phyloP scores from a whole-genome alignment of 2,329 filamentous ascomycete genomes.

The Colletotrichum noveboracense region DNA sequence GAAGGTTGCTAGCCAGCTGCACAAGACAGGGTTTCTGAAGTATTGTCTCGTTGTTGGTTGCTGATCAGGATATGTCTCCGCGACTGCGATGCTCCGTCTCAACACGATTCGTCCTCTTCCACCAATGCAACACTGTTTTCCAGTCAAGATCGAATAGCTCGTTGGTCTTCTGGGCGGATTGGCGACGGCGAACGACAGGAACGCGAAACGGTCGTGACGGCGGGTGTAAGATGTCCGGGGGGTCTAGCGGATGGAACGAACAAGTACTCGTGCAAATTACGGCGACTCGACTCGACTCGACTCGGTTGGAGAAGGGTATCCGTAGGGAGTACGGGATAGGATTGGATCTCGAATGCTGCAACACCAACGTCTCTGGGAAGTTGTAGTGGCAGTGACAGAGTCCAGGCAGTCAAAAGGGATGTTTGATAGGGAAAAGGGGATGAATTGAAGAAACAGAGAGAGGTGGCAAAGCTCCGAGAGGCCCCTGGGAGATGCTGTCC shows the following conservation, averaged over 20 bases:
- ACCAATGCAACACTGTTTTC: background rate
- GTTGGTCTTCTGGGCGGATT: background rate
- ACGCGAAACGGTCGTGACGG: conserved; percentile 1
- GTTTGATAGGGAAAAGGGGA: background rate
- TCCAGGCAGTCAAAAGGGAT: background rate
- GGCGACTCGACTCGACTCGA: background rate
- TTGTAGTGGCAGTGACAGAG: background rate
- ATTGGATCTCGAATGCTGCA: background rate
- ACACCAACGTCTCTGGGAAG: background rate
- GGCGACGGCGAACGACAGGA: background rate
- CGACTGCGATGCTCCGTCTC: background rate
- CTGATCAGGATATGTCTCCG: background rate
- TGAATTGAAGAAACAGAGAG: background rate
- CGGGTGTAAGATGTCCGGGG: conserved; percentile 1
- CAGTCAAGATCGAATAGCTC: background rate
- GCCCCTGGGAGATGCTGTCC: conserved; percentile 3
- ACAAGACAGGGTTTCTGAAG: conserved; percentile 1
- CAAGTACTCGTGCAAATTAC: background rate
- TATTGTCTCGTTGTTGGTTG: background rate
- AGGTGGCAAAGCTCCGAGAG: background rate
- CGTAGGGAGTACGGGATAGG: background rate
- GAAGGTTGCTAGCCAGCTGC: background rate
- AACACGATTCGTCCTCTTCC: background rate
- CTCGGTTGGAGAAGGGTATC: background rate
- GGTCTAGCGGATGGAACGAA: background rate